Percentiles rank a stretch among this genome's conserved stretches.
Conservation (phyloP, 768 basidiomycete species). For the Suillus alpinus region DNA sequence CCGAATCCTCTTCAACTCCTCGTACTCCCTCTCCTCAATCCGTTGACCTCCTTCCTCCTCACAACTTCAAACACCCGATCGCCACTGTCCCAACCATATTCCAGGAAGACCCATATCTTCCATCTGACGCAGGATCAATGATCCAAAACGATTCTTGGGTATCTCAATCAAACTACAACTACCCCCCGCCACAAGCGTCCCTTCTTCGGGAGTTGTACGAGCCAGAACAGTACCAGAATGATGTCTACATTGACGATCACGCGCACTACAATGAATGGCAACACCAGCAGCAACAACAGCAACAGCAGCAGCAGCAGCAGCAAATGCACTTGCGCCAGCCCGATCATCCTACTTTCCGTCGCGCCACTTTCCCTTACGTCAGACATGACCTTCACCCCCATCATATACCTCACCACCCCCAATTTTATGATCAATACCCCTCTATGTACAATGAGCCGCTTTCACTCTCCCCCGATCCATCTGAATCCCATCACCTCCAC, state of each 20-base stretch:
- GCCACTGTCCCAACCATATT: slow-evolving; percentile 53
- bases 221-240: slow-evolving; percentile 37
- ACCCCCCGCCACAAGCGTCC: slow-evolving; percentile 42
- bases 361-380: slow-evolving; percentile 76
- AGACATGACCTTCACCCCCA: slow-evolving; percentile 64
- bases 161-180: slow-evolving; percentile 34
- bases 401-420: slow-evolving; percentile 27
- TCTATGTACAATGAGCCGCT: slow-evolving; percentile 41
- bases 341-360: slow-evolving; percentile 51
- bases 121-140: slow-evolving; percentile 33
- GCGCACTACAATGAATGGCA: slow-evolving; percentile 34
- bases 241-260: slow-evolving; percentile 35
- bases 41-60: slow-evolving; percentile 32
- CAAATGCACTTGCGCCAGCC: slow-evolving; percentile 19
- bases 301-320: slow-evolving; percentile 21
- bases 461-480: slow-evolving; percentile 29
- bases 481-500: slow-evolving; percentile 6
- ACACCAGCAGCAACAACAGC: slow-evolving; percentile 35
- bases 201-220: slow-evolving; percentile 76
- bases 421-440: slow-evolving; percentile 30
- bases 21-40: slow-evolving; percentile 69
- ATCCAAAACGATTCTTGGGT: slow-evolving; percentile 40
- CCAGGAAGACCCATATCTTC: slow-evolving; percentile 32
- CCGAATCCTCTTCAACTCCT: slow-evolving; percentile 64
- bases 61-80: slow-evolving; percentile 40